Conservation (phyloP, 345 rosid genomes). For the Gossypium bickii region DNA sequence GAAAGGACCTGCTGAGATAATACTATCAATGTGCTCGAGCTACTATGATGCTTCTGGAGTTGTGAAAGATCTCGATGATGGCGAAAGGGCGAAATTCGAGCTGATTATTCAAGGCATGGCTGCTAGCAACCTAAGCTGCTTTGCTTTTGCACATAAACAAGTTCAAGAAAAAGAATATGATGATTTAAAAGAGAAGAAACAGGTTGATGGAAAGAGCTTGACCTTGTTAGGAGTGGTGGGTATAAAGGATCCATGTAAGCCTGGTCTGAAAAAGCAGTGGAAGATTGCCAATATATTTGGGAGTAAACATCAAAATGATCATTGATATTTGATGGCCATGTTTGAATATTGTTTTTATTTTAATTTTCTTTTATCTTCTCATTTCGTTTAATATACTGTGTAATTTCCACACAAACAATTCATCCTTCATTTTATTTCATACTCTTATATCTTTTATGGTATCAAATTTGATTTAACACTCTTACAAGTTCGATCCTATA, state of each 20-base stretch:
- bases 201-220: conserved; percentile 39
- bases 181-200: conserved; percentile 14
- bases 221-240: conserved; percentile 64
- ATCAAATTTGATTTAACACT: no score
- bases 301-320: no score
- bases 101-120: conserved; percentile 65
- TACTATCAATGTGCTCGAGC: conserved; percentile 58
- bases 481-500: no score
- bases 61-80: conserved; percentile 25
- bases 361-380: no score
- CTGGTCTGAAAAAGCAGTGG: no score
- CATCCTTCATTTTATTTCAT: no score
- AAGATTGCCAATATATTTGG: no score
- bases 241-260: conserved; percentile 26
- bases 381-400: no score
- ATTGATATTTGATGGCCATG: no score
- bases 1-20: conserved; percentile 84
- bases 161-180: conserved; percentile 20
- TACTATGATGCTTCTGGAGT: conserved; percentile 52
- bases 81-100: conserved; percentile 31
- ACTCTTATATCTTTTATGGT: no score
- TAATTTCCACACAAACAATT: no score
- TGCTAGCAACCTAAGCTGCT: conserved; percentile 60
- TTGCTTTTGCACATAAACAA: conserved; percentile 60
- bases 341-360: conserved; percentile 2